phyloP scores from a whole-genome alignment of 75 land plant genomes.

The Ceratopteris richardii region DNA sequence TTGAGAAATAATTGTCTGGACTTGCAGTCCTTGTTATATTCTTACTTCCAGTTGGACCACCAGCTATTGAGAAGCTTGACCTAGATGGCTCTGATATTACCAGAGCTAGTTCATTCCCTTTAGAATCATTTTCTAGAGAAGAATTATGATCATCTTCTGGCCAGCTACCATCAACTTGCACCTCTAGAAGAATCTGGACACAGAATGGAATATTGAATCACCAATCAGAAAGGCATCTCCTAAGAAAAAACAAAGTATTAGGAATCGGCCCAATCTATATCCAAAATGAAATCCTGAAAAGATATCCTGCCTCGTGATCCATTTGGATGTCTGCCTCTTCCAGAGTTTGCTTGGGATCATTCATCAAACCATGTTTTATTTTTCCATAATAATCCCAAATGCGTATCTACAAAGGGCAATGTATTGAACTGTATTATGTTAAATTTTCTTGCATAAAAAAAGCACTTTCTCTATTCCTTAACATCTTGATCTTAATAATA shows the following conservation, averaged over 20 bases:
- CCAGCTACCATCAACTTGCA: constrained; percentile 25
- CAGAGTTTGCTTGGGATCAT: constrained; percentile 58
- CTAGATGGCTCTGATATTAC: constrained; percentile 35
- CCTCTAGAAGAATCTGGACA: constrained; percentile 64
- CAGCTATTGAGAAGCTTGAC: constrained; percentile 45
- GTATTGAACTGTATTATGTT: neutral
- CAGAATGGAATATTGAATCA: constrained; percentile 7
- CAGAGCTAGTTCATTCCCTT: constrained; percentile 29
- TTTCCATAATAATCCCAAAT: constrained; percentile 77
- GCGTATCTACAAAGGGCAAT: constrained; percentile 32
- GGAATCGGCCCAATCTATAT: neutral
- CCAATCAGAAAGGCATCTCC: neutral
- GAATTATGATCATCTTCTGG: constrained; percentile 20
- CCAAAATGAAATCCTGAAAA: constrained; percentile 3
- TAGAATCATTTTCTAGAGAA: constrained; percentile 46
- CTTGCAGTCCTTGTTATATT: constrained; percentile 32
- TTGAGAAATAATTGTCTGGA: constrained; percentile 36
- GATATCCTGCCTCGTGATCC: constrained; percentile 81
- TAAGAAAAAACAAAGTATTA: neutral
- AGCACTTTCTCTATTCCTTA: no score
- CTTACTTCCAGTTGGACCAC: constrained; percentile 45
- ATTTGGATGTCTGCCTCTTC: constrained; percentile 69
- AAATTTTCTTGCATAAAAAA: neutral
- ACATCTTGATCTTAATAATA: no score
- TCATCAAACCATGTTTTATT: constrained; percentile 64